A percentile compares a stretch with the other conserved stretches of the same genome.
Conservation (phyloP, 2,329 filamentous ascomycete genomes). For the Ascomycota sp. region DNA sequence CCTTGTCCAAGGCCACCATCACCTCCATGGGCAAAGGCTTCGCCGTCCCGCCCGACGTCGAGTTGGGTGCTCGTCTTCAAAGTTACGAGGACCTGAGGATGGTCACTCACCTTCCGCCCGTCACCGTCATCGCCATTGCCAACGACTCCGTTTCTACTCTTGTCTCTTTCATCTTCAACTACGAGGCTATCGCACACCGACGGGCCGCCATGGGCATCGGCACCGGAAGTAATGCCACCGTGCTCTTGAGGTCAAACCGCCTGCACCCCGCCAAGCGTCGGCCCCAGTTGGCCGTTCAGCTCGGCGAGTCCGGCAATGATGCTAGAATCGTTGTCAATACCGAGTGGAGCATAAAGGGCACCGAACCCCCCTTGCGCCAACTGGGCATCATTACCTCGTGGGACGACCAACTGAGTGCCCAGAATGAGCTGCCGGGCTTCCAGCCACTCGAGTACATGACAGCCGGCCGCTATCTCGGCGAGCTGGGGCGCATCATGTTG, state of each 20-base stretch:
- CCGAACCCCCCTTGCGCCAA: slow-evolving; percentile 43
- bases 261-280: not conserved
- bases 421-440: slow-evolving; percentile 52
- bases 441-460: slow-evolving; percentile 78
- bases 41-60: slow-evolving; percentile 35
- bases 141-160: slow-evolving; percentile 69
- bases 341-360: slow-evolving; percentile 65
- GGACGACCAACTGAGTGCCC: slow-evolving; percentile 46
- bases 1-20: slow-evolving; percentile 39
- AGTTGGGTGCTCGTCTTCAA: slow-evolving; percentile 37
- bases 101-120: slow-evolving; percentile 31
- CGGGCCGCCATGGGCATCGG: slow-evolving; percentile 43
- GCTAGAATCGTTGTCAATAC: slow-evolving; percentile 62
- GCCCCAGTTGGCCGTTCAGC: slow-evolving; percentile 20
- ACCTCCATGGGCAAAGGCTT: slow-evolving; percentile 56
- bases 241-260: not conserved
- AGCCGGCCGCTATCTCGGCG: slow-evolving; percentile 56
- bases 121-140: slow-evolving; percentile 56
- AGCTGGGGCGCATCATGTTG: slow-evolving; percentile 52
- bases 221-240: not conserved
- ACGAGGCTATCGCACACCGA: slow-evolving; percentile 36
- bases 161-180: slow-evolving; percentile 55
- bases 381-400: slow-evolving; percentile 46
- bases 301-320: slow-evolving; percentile 23
- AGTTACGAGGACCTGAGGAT: slow-evolving; percentile 34